Evolutionary conservation across 495 filamentous ascomycete genomes (phyloP).

Genomic region (Hypoxylon subgilvum): DNA sequence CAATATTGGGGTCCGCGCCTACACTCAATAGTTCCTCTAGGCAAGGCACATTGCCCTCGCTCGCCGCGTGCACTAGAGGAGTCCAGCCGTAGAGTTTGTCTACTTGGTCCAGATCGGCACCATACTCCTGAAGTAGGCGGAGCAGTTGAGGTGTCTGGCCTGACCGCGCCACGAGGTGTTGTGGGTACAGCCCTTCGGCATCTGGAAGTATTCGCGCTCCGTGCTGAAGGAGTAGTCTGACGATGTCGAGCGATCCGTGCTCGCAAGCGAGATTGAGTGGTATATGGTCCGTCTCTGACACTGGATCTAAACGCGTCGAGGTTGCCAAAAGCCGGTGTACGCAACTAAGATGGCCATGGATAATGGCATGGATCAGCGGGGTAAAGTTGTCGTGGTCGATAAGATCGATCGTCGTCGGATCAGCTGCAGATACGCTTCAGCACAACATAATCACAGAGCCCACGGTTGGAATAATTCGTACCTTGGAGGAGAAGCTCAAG

Average conservation of each 20-base stretch:
- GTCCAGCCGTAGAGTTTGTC: constrained; percentile 99
- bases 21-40: constrained; percentile 76
- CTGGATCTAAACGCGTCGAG: constrained; percentile 79
- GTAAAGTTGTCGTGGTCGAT: constrained; percentile 98
- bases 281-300: constrained; percentile 85
- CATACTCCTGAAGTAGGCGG: constrained; percentile 78
- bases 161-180: constrained; percentile 93
- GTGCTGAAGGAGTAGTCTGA: constrained; percentile 79
- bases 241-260: constrained; percentile 81
- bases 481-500: constrained; percentile 71
- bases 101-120: constrained; percentile 88
- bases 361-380: constrained; percentile 91
- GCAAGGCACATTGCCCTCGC: constrained; percentile 91
- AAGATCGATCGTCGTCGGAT: constrained; percentile 71
- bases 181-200: constrained; percentile 95
- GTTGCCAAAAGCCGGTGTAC: constrained; percentile 74
- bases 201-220: constrained; percentile 81
- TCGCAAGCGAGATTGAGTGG: constrained; percentile 94
- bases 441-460: background rate
- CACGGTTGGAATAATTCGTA: constrained; percentile 31
- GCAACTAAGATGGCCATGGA: constrained; percentile 78
- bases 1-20: constrained; percentile 73
- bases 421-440: constrained; percentile 42
- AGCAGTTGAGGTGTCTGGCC: constrained; percentile 80
- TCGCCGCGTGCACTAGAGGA: constrained; percentile 92